These are phyloP conservation scores for Penicillium verrucosum DNA, from an alignment of 2,329 filamentous ascomycete species.

Conservation along the genomic window DNA sequence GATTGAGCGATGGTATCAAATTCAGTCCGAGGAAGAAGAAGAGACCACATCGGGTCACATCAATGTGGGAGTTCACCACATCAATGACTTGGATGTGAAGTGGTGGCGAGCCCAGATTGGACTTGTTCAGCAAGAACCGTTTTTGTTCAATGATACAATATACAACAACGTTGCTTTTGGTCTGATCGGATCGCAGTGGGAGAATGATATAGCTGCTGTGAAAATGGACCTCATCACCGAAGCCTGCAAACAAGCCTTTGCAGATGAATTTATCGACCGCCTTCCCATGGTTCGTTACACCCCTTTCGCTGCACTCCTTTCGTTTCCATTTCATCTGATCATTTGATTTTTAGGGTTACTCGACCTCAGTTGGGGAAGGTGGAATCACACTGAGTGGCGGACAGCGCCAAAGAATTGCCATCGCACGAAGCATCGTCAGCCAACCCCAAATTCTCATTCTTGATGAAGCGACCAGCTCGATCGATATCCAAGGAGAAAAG, in stretches of 20 bases:
- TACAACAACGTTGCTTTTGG: constrained; percentile 62
- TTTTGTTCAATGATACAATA: constrained; percentile 65
- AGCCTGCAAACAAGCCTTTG: constrained; percentile 66
- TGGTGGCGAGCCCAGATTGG: constrained; percentile 60
- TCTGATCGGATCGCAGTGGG: constrained; percentile 41
- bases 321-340: background rate
- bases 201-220: constrained; percentile 29
- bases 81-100: constrained; percentile 59
- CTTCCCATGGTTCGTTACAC: constrained; percentile 46
- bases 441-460: constrained; percentile 65
- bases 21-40: constrained; percentile 9
- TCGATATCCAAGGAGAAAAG: constrained; percentile 54
- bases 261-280: constrained; percentile 65
- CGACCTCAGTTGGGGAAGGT: constrained; percentile 71
- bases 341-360: constrained; percentile 55
- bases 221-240: constrained; percentile 54
- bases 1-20: constrained; percentile 44
- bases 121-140: constrained; percentile 66
- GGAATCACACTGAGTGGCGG: constrained; percentile 79
- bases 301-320: too few relatives aligned
- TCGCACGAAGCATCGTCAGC: constrained; percentile 67
- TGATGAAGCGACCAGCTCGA: constrained; percentile 72
- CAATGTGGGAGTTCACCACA: constrained; percentile 51
- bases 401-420: constrained; percentile 77
- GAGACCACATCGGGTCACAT: constrained; percentile 46